Conservation (phyloP, 768 basidiomycete genomes). For the Calvatia gigantea region DNA sequence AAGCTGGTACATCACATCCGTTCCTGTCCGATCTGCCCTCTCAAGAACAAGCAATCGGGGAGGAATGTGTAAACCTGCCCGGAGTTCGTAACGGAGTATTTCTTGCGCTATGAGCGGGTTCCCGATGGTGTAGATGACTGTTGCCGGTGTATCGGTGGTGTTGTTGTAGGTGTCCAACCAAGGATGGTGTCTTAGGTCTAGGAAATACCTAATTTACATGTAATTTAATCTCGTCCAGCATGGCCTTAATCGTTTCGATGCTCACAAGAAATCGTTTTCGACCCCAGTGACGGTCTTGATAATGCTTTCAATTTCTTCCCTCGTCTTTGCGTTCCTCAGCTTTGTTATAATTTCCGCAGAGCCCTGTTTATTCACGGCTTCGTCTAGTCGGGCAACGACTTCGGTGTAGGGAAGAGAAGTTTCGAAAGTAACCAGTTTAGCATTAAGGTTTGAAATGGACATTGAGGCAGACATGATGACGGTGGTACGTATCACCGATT, state of each 20-base stretch:
- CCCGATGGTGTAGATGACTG: slow-evolving; percentile 43
- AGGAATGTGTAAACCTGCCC: slow-evolving; percentile 40
- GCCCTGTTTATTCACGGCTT: slow-evolving; percentile 35
- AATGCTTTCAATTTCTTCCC: slow-evolving; percentile 32
- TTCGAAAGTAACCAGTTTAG: slow-evolving; percentile 39
- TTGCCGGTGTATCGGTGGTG: slow-evolving; percentile 22
- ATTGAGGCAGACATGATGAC: slow-evolving; percentile 18
- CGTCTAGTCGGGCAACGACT: slow-evolving; percentile 42
- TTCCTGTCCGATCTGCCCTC: slow-evolving; percentile 33
- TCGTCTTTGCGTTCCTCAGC: slow-evolving; percentile 24
- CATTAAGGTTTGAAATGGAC: slow-evolving; percentile 30
- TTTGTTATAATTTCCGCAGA: slow-evolving; percentile 23
- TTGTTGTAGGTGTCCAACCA: slow-evolving; percentile 32
- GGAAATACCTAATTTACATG: slow-evolving; percentile 34
- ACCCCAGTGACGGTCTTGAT: slow-evolving; percentile 26
- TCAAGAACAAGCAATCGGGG: slow-evolving; percentile 42
- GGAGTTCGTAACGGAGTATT: slow-evolving; percentile 38
- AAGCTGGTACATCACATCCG: slow-evolving; percentile 42
- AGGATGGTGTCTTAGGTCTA: slow-evolving; percentile 30
- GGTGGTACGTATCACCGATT: slow-evolving; percentile 7
- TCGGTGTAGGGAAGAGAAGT: slow-evolving; percentile 35
- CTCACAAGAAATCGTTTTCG: slow-evolving; percentile 44
- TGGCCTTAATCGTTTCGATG: background rate
- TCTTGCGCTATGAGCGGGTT: slow-evolving; percentile 48
- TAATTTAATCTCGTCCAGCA: background rate